Base-by-base conservation (phyloP, 1,284 basidiomycete genomes). In the Salmacisia buchloeana region DNA sequence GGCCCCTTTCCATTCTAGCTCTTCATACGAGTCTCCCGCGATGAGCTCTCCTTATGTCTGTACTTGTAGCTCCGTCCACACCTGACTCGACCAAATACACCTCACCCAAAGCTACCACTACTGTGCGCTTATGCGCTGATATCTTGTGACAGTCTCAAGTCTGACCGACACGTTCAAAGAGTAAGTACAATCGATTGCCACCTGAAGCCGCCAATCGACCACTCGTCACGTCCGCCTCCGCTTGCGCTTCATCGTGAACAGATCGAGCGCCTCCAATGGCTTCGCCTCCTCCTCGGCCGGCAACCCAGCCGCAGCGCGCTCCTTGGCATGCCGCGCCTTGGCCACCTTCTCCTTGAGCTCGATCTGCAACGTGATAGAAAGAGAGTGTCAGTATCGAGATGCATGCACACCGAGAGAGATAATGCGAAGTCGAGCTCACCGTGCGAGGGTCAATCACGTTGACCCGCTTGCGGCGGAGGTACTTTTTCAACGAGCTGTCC, bases 361-460 rank as follows among this genome's bases (percentile, higher is more conserved):
- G 52, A 69, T 67, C 23, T 68, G 34, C 23, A n/a, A 12, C 15
- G 21, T 13, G 41, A 3, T 33, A 46, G 4, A n/a, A 5, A 34
- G 58, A 34, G 38, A 41, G 34, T 31, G 9, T 57, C 31, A 27
- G 54, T 9, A 18, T 27, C 13, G 25, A 13, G 54, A 39, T 7
- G 43, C 13, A 59, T 13, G 27, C 15, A 15, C n/a, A 38, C 10
- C 25, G 34, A 5, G 35, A 27, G 45, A 35, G 23, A 10, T 3
- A 23, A 27, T 25, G 45, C n/a, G n/a, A n/a, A n/a, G n/a, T n/a
- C n/a, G n/a, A n/a, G 46, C 57, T 52, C 58, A 63, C 58, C 34
- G 65, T 69, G 41, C 71, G 74, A 10, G 72, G 72, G 58, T 77
- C 75, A 27, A 77, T 65, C 18, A 79, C 77, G 41, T 79, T 79